These are phyloP conservation scores for Globisporangium viniferum DNA, from an alignment of 352 stramenopile species.

Conservation along the genomic window DNA sequence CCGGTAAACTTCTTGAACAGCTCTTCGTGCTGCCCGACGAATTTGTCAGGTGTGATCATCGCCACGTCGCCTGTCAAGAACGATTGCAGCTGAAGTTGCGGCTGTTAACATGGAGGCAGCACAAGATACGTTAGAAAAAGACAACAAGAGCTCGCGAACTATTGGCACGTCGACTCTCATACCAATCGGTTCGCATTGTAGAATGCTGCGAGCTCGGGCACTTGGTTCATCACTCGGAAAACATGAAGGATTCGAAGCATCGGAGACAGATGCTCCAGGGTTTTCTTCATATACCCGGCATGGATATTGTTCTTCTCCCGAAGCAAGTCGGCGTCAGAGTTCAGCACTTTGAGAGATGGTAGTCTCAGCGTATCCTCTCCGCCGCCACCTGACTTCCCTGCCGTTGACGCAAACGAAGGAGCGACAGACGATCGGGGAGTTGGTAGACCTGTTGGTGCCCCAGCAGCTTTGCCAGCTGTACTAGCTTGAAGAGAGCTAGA, in stretches of 20 bases:
- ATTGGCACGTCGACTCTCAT: constrained; percentile 2
- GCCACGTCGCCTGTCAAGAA: constrained; percentile 69
- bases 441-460: neutral
- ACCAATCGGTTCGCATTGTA: constrained; percentile 82
- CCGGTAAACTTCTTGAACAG: constrained; percentile 76
- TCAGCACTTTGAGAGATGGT: constrained; percentile 69
- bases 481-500: neutral
- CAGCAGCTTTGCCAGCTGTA: neutral
- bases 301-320: constrained; percentile 64
- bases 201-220: constrained; percentile 64
- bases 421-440: constrained; percentile 27
- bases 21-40: constrained; percentile 73
- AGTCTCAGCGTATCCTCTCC: constrained; percentile 41
- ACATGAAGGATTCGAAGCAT: constrained; percentile 77
- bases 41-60: constrained; percentile 71
- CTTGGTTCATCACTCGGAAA: constrained; percentile 70
- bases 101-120: constrained; percentile 23
- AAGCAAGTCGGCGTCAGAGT: constrained; percentile 57
- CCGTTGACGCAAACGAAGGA: constrained; percentile 15
- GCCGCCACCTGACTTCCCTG: neutral
- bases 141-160: neutral
- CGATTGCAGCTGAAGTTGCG: constrained; percentile 69
- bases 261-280: constrained; percentile 52
- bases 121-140: neutral
- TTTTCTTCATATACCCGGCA: constrained; percentile 64